Percentiles rank a stretch among this genome's conserved stretches.
Conservation (phyloP, 495 filamentous ascomycete species). For the Trypethelium eluteriae region DNA sequence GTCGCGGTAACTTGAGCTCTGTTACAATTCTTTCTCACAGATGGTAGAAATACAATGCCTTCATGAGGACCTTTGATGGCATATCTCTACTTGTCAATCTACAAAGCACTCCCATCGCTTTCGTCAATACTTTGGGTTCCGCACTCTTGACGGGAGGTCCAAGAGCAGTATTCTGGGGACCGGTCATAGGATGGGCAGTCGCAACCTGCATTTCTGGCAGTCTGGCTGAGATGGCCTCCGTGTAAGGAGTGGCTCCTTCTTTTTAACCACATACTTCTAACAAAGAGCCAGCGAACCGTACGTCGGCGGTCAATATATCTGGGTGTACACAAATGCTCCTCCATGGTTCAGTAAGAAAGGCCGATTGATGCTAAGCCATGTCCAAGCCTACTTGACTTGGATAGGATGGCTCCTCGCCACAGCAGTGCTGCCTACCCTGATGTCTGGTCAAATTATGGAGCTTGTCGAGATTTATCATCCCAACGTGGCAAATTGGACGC, state of each 20-base stretch:
- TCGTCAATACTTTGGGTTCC: neutral
- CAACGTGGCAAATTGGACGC: neutral
- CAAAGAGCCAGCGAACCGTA: neutral
- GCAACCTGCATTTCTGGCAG: neutral
- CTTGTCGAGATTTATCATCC: conserved; percentile 5
- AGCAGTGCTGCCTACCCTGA: neutral
- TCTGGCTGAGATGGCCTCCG: conserved; percentile 6
- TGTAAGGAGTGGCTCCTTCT: neutral
- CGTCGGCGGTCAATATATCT: conserved; percentile 2
- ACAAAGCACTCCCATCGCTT: neutral
- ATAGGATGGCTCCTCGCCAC: neutral
- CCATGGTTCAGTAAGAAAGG: neutral
- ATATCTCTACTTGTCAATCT: neutral
- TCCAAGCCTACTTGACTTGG: conserved; percentile 9
- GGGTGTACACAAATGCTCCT: neutral
- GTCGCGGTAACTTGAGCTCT: neutral
- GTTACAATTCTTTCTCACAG: neutral
- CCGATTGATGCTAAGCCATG: conserved; percentile 8
- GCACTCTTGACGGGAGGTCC: conserved; percentile 6
- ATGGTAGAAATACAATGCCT: conserved; percentile 4
- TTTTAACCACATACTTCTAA: neutral
- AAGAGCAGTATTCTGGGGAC: neutral
- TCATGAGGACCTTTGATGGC: conserved; percentile 1
- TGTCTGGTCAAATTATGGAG: neutral
- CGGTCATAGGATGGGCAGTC: neutral